Conservation (phyloP, 139 green algal species). For the Dunaliella primolecta region DNA sequence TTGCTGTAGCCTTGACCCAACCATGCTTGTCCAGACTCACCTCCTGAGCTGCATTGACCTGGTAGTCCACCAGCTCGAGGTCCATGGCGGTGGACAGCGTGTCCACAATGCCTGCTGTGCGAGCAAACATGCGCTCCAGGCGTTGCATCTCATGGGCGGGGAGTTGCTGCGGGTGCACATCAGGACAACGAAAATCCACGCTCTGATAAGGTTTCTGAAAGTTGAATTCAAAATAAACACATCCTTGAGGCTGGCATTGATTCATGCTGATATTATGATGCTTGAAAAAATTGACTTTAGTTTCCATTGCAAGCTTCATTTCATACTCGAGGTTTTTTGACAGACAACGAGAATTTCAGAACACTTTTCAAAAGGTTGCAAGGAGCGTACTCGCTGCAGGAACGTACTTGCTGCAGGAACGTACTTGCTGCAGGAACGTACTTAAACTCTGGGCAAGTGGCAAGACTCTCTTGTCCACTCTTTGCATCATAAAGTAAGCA, state of each 20-base stretch:
- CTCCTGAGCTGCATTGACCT: background rate
- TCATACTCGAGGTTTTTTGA: too few relatives aligned
- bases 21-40: too few relatives aligned
- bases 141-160: conserved; percentile 4
- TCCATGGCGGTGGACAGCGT: background rate
- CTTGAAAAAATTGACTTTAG: background rate
- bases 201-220: background rate
- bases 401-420: too few relatives aligned
- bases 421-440: too few relatives aligned
- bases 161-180: background rate
- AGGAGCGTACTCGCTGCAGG: too few relatives aligned
- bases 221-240: background rate
- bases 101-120: background rate
- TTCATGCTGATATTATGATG: background rate
- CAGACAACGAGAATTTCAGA: too few relatives aligned
- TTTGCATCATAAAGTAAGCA: too few relatives aligned
- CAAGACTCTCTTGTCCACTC: too few relatives aligned
- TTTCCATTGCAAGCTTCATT: too few relatives aligned
- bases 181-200: background rate
- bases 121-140: background rate
- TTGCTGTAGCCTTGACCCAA: too few relatives aligned
- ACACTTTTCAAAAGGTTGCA: too few relatives aligned
- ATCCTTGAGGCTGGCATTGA: background rate
- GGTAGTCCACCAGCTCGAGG: background rate
- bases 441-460: too few relatives aligned